Base-by-base conservation (phyloP, 1,284 basidiomycete species). In the Trichosporon sp. region DNA sequence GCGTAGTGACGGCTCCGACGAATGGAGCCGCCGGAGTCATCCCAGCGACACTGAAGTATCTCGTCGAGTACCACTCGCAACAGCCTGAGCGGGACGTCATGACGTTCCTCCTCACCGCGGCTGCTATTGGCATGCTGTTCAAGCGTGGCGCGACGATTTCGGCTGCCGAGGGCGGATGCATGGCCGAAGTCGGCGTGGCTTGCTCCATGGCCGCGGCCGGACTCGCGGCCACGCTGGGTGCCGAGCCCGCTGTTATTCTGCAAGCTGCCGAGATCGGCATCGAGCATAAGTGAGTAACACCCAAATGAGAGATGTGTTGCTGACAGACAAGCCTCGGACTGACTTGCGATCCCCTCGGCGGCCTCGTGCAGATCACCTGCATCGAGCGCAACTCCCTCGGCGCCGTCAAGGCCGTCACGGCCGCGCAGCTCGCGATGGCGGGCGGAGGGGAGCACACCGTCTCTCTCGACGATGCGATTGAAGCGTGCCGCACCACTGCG, bases 61-160 rank as follows among this genome's bases (percentile, higher is more conserved):
- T 78, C 6, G 74, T 75, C 59, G 78, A 81, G 73, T 80, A 79
- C 72, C 77, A 79, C 67, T 78, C 78, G 7, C 74, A 78, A 10
- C 69, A 76, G 65, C 73, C 74, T 3, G 76, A 78, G 56, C 68
- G 76, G 67, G 78, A 81, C 73, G 78, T 78, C 8, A 87, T 91
- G 82, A 97, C 94, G 0, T 95, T 95, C 83, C 81, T 96, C 63
- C 85, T 95, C 68, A 94, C 92, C 2, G 92, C 94, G 64, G 87
- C 91, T 0, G 94, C 95, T 1, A 86, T 98, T 69, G 95, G 95
- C 4, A 98, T 98, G 96, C 86, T 98, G 19, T 98, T 96, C 87
- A 98, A 98, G 82, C 89, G 96, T 69, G 96, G 96, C 26, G 96
- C 94, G 69, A 98, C 96, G 0, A 98, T 98, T 67, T 93, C 91